Conservation (phyloP, 345 rosid species). For the Eucalyptus sp. region DNA sequence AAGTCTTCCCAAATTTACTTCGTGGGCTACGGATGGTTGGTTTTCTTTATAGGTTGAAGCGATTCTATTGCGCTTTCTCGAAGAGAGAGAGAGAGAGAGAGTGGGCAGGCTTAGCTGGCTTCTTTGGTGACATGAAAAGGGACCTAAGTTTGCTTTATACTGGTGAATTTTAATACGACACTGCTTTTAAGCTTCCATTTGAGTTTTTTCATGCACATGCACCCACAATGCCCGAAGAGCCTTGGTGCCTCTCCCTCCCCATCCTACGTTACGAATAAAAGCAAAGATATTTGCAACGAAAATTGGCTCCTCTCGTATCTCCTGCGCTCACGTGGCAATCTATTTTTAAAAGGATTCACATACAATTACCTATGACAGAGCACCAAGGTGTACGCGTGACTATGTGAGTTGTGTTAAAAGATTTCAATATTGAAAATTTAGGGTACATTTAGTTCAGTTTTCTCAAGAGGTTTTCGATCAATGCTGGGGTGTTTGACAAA, state of each 20-base stretch:
- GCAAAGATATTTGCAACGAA: neutral
- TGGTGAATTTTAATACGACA: slow-evolving; percentile 1
- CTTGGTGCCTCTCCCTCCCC: neutral
- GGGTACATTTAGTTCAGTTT: no score
- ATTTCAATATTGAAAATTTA: neutral
- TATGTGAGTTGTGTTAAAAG: neutral
- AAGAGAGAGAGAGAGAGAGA: slow-evolving; percentile 5
- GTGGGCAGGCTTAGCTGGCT: slow-evolving; percentile 6
- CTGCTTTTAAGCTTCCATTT: slow-evolving; percentile 6
- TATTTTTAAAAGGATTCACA: neutral
- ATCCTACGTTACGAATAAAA: neutral
- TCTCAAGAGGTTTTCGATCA: accelerated
- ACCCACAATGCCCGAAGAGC: neutral
- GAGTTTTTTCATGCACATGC: slow-evolving; percentile 43
- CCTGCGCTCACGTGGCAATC: neutral
- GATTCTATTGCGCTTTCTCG: slow-evolving; percentile 46
- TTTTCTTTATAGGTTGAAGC: slow-evolving; percentile 35
- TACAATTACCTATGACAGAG: neutral
- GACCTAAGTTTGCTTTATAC: slow-evolving; percentile 32
- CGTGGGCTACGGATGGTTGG: slow-evolving; percentile 1
- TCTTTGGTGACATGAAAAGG: slow-evolving; percentile 19
- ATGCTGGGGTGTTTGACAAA: no score
- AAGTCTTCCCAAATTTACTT: neutral
- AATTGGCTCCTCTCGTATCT: neutral
- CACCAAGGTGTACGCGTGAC: neutral